Percentiles rank a stretch among this genome's conserved stretches.
Evolutionary conservation across 2,329 filamentous ascomycete species (phyloP).

Genomic region (Calonectria henricotiae): DNA sequence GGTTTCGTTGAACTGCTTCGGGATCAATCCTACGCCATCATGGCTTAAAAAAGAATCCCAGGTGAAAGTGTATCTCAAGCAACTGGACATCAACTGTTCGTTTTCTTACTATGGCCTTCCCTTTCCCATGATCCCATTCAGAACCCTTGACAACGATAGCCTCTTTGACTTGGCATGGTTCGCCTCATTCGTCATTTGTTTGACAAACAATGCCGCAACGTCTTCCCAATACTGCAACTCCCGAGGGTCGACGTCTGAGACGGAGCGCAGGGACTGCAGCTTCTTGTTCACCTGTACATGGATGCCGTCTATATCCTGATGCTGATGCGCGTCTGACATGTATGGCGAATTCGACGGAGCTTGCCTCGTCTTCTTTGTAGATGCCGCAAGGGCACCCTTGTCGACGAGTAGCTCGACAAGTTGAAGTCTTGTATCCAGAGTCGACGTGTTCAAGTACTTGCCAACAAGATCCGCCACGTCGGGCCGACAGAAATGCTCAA

Average conservation of each 20-base stretch:
- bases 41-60: background rate
- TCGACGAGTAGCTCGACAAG: slow-evolving; percentile 2
- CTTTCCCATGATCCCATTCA: background rate
- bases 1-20: too few relatives aligned
- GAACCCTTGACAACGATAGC: background rate
- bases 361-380: background rate
- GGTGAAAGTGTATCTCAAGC: too few relatives aligned
- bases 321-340: background rate
- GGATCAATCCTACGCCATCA: background rate
- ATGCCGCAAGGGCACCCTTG: background rate
- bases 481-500: background rate
- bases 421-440: background rate
- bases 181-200: background rate
- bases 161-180: background rate
- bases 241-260: background rate
- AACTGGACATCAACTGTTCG: background rate
- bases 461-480: slow-evolving; percentile 2
- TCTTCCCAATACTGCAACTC: slow-evolving; percentile 7
- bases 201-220: background rate
- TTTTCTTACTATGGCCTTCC: background rate
- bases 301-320: background rate
- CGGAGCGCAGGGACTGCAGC: background rate
- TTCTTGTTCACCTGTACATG: background rate
- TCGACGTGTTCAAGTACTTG: background rate
- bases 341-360: background rate